phyloP scores from a whole-genome alignment of 2,329 filamentous ascomycete genomes.

The Aspergillus fumigatiaffinis region DNA sequence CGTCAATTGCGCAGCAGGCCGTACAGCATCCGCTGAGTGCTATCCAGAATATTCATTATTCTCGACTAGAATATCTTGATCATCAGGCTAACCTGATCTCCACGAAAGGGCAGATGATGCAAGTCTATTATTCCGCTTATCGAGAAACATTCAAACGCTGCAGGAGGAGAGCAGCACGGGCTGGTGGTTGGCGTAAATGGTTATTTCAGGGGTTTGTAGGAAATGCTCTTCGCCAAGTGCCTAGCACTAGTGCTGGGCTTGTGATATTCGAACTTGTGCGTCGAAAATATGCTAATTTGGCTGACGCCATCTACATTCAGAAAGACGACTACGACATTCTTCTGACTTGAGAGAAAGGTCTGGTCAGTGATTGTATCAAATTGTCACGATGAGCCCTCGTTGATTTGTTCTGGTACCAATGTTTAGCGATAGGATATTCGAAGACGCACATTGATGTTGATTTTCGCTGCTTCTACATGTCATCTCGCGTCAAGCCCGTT shows the following conservation, averaged over 20 bases:
- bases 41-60: conserved; percentile 59
- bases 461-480: background rate
- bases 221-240: conserved; percentile 57
- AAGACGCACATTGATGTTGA: background rate
- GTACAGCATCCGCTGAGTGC: conserved; percentile 57
- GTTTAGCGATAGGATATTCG: background rate
- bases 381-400: background rate
- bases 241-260: conserved; percentile 60
- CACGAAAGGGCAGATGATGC: conserved; percentile 43
- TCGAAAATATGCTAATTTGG: conserved; percentile 54
- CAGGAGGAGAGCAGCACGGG: conserved; percentile 46
- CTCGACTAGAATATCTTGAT: conserved; percentile 58
- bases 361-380: background rate
- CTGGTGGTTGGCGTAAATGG: conserved; percentile 54
- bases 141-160: conserved; percentile 57
- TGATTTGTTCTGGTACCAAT: background rate
- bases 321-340: conserved; percentile 62
- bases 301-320: conserved; percentile 52
- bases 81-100: conserved; percentile 45
- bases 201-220: conserved; percentile 56
- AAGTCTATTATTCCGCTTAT: conserved; percentile 58
- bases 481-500: background rate
- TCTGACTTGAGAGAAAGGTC: conserved; percentile 38
- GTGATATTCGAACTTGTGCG: conserved; percentile 63
- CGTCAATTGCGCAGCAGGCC: conserved; percentile 55